Conservation (phyloP, 352 stramenopile species). For the Pythium insidiosum region DNA sequence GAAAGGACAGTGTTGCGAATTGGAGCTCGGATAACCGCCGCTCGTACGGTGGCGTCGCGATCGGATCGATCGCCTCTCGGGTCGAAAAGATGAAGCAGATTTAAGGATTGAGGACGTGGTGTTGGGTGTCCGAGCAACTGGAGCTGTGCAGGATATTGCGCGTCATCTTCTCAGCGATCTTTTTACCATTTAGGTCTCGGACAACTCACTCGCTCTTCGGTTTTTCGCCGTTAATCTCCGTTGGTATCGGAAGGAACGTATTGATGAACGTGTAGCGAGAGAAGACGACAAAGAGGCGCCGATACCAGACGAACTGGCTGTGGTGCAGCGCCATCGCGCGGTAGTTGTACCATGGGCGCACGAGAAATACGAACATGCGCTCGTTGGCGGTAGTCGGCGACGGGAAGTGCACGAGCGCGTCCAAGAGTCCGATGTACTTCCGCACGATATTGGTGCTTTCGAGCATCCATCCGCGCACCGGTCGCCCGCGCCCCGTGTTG, state of each 20-base stretch:
- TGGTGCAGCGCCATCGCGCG: slow-evolving; percentile 87
- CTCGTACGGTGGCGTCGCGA: too few species aligned
- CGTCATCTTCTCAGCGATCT: slow-evolving; percentile 4
- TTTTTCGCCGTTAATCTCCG: neutral
- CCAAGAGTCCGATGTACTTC: slow-evolving; percentile 86
- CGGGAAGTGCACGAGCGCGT: slow-evolving; percentile 48
- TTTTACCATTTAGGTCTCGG: too few species aligned
- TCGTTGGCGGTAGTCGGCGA: slow-evolving; percentile 18
- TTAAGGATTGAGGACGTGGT: too few species aligned
- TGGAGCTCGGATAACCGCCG: too few species aligned
- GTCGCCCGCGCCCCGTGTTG: slow-evolving; percentile 1
- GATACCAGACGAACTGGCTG: slow-evolving; percentile 97
- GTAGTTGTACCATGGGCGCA: slow-evolving; percentile 75
- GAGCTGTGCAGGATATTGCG: too few species aligned
- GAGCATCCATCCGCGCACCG: slow-evolving; percentile 47
- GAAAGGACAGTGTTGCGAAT: too few species aligned
- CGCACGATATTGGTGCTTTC: slow-evolving; percentile 70
- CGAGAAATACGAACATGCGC: slow-evolving; percentile 50
- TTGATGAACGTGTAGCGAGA: slow-evolving; percentile 94
- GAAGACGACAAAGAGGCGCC: slow-evolving; percentile 93
- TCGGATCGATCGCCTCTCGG: too few species aligned
- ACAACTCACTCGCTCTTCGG: neutral
- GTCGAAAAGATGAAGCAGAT: too few species aligned
- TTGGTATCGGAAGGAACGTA: slow-evolving; percentile 50
- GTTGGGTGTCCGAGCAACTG: too few species aligned